Percentiles rank a stretch among this genome's conserved stretches.
Evolutionary conservation across 345 rosid genomes (phyloP).

Genomic region (Citrus trifoliata): DNA sequence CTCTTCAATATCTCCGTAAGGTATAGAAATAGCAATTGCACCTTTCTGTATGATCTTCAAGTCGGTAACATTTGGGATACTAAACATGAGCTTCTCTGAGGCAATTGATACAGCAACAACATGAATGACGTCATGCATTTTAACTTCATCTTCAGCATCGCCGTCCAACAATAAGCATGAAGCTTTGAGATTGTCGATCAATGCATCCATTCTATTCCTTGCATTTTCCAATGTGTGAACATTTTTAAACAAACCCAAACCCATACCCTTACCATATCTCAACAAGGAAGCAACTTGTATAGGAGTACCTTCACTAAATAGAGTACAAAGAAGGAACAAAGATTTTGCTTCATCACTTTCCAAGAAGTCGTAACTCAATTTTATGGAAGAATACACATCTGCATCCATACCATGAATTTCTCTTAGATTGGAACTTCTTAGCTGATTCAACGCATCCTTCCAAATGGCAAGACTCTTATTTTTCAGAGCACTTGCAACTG

Average conservation of each 20-base stretch:
- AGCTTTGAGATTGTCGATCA: slow-evolving; percentile 13
- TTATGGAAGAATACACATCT: not conserved
- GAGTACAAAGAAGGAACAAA: not conserved
- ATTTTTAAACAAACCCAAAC: slow-evolving; percentile 8
- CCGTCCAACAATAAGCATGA: slow-evolving; percentile 18
- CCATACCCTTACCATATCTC: slow-evolving; percentile 14
- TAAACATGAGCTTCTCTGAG: not conserved
- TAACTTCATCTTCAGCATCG: not conserved
- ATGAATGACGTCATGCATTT: slow-evolving; percentile 27
- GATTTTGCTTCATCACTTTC: not conserved
- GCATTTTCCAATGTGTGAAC: not conserved
- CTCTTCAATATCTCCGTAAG: not conserved
- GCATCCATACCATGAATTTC: not conserved
- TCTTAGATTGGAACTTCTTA: not conserved
- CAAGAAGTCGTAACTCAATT: not conserved
- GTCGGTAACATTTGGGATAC: not conserved
- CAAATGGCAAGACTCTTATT: not conserved
- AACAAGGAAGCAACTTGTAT: not conserved
- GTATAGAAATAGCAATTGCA: not conserved
- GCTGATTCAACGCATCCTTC: not conserved
- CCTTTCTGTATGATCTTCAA: not conserved
- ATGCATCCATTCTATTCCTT: not conserved
- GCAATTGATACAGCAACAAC: slow-evolving; percentile 13
- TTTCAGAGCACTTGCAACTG: slow-evolving; percentile 10
- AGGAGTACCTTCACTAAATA: rapidly evolving